phyloP scores from a whole-genome alignment of 345 rosid genomes.

The Balakata baccata region DNA sequence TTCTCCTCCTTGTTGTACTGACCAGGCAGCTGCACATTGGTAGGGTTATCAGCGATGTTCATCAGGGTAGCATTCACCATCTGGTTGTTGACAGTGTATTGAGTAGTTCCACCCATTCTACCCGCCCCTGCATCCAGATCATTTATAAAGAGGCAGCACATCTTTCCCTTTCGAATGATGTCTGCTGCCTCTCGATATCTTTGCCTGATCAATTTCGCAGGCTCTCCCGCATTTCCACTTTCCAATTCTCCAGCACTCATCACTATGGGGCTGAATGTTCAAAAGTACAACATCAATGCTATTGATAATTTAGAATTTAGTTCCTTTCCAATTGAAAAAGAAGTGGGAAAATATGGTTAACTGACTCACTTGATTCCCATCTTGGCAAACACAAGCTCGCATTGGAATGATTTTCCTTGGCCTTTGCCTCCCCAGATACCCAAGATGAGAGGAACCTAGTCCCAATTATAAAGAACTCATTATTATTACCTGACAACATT shows the following conservation, averaged over 20 bases:
- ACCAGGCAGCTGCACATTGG: conserved; percentile 57
- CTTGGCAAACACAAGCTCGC: conserved; percentile 57
- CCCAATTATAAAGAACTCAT: not conserved
- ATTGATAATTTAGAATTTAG: not conserved
- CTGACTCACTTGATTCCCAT: conserved; percentile 49
- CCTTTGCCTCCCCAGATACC: conserved; percentile 68
- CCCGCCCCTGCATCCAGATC: conserved; percentile 61
- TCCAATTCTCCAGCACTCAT: conserved; percentile 65
- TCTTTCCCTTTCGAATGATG: conserved; percentile 46
- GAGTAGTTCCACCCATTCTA: conserved; percentile 53
- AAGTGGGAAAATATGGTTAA: not conserved
- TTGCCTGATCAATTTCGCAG: conserved; percentile 53
- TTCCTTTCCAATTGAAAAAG: too few species aligned
- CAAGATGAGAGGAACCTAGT: conserved; percentile 51
- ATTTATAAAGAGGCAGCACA: conserved; percentile 54
- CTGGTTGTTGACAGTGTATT: conserved; percentile 54
- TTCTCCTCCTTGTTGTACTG: conserved; percentile 54
- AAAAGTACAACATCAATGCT: not conserved
- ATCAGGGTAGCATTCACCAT: conserved; percentile 65
- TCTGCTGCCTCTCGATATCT: conserved; percentile 55
- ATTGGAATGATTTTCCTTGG: conserved; percentile 61
- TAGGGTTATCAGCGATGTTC: conserved; percentile 64
- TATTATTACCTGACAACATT: not conserved
- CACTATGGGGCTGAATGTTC: conserved; percentile 41
- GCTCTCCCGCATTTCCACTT: conserved; percentile 61